A percentile compares a stretch with the other conserved stretches of the same genome.
Conservation (phyloP, 1,284 basidiomycete species). For the Anthracocystis walkeri region DNA sequence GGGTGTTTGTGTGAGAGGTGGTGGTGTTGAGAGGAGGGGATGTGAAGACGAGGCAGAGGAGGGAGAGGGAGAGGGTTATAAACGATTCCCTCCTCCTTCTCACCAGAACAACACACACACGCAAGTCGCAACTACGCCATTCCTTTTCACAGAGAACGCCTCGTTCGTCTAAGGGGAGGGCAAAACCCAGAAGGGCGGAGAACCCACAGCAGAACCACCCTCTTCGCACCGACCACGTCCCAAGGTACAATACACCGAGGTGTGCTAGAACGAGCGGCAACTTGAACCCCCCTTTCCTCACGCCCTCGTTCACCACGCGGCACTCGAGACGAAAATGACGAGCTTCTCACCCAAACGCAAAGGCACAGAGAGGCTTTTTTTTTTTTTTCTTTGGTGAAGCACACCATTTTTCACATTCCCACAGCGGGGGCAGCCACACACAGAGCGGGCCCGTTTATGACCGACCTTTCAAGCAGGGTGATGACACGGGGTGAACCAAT, state of each 20-base stretch:
- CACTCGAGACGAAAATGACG: constrained; percentile 1
- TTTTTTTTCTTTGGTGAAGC: no score
- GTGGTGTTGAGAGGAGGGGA: neutral
- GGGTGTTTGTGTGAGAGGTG: neutral
- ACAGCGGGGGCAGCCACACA: no score
- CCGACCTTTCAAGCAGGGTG: no score
- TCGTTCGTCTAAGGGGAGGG: neutral
- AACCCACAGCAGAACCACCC: no score
- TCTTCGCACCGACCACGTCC: constrained; percentile 7
- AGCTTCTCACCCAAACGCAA: neutral
- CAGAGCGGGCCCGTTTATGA: no score
- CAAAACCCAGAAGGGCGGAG: no score
- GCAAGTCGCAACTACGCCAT: neutral
- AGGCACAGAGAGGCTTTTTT: neutral
- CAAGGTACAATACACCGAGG: neutral
- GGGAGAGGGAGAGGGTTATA: constrained; percentile 2
- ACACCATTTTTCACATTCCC: neutral
- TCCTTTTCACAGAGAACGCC: neutral
- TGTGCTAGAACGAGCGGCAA: constrained; percentile 10
- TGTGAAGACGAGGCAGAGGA: neutral
- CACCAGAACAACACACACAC: neutral
- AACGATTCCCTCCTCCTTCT: neutral
- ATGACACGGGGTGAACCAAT: no score
- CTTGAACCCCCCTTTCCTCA: neutral
- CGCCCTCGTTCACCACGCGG: neutral